These are phyloP conservation scores for Wilcoxina mikolae DNA, from an alignment of 495 filamentous ascomycete species.

Conservation along the genomic window DNA sequence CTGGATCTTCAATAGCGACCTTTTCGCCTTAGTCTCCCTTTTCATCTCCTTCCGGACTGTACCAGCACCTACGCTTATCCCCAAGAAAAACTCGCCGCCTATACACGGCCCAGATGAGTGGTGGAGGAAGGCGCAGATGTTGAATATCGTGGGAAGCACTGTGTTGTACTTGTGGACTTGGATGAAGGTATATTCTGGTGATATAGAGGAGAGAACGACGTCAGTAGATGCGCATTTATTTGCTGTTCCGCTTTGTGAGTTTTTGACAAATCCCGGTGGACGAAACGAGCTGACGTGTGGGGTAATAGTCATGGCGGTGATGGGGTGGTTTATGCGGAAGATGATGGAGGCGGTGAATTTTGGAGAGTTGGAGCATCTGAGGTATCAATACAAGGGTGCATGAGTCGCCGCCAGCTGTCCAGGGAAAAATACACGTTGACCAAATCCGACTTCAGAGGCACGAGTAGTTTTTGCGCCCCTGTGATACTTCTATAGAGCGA, in stretches of 20 bases:
- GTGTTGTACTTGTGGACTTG: neutral
- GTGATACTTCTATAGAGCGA: too few relatives aligned
- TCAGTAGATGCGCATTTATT: neutral
- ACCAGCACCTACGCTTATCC: neutral
- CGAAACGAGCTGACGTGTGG: neutral
- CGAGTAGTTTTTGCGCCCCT: too few relatives aligned
- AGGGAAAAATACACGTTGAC: too few relatives aligned
- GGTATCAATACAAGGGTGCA: conserved; percentile 2
- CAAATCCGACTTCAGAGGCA: too few relatives aligned
- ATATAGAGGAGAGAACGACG: neutral
- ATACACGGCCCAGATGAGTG: neutral
- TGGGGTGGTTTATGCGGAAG: neutral
- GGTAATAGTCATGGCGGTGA: neutral
- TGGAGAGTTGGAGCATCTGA: conserved; percentile 5
- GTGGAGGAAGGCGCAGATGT: neutral
- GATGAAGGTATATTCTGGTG: neutral
- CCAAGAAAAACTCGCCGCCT: neutral
- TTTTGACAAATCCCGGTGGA: neutral
- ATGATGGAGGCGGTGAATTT: conserved; percentile 5
- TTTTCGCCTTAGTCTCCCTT: neutral
- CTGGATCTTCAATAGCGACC: neutral
- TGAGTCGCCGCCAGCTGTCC: too few relatives aligned
- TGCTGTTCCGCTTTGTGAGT: neutral
- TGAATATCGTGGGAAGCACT: neutral
- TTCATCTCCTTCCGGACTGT: neutral